Percentiles rank a stretch among this genome's conserved stretches.
Conservation (phyloP, 768 basidiomycete genomes). For the Cubamyces lactineus region DNA sequence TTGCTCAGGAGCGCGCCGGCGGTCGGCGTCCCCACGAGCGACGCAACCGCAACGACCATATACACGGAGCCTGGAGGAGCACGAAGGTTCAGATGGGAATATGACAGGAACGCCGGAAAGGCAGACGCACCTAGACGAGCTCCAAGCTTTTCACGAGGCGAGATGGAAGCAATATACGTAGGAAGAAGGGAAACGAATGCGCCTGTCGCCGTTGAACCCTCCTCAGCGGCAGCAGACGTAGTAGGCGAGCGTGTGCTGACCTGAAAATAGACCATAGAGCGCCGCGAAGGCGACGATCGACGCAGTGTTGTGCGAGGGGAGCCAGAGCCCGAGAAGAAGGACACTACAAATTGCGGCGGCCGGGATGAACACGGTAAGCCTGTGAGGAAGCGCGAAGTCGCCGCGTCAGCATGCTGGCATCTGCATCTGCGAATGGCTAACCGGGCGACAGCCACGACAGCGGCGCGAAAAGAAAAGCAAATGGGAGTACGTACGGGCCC, state of each 20-base stretch:
- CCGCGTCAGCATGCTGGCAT: no score
- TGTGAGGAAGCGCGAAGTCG: constrained; percentile 6
- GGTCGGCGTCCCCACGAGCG: constrained; percentile 38
- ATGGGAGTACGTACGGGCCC: constrained; percentile 27
- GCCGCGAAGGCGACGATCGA: constrained; percentile 36
- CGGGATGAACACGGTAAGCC: constrained; percentile 36
- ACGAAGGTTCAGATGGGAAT: not conserved
- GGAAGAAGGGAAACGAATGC: constrained; percentile 36
- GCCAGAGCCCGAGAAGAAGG: constrained; percentile 35
- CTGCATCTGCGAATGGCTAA: no score
- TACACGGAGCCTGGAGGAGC: constrained; percentile 33
- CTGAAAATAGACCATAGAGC: constrained; percentile 38
- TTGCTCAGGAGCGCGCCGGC: constrained; percentile 36
- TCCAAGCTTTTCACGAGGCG: constrained; percentile 36
- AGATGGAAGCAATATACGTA: constrained; percentile 37
- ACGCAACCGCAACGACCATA: constrained; percentile 36
- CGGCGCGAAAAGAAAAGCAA: not conserved
- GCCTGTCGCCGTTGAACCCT: constrained; percentile 19
- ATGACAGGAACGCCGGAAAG: not conserved
- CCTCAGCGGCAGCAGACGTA: not conserved
- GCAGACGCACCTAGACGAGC: constrained; percentile 34
- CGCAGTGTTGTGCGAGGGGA: constrained; percentile 30
- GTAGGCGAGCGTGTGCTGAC: constrained; percentile 14
- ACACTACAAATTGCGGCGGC: constrained; percentile 30
- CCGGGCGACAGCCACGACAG: no score